Conservation (phyloP, 2,329 filamentous ascomycete species). For the Nemania abortiva region DNA sequence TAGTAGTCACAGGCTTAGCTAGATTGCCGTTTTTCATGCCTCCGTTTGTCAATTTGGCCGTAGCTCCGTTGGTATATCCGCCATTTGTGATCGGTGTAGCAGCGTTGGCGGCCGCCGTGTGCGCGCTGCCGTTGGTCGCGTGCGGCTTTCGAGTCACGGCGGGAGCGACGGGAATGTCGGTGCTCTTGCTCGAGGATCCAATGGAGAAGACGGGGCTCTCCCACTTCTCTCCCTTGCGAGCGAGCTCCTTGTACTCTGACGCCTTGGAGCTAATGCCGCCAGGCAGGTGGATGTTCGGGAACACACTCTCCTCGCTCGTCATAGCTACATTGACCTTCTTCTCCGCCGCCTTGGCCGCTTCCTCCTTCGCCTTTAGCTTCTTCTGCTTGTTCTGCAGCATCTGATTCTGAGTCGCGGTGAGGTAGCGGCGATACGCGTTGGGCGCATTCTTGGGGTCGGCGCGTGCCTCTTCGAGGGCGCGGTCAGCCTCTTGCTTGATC, state of each 20-base stretch:
- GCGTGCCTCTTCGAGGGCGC: slow-evolving; percentile 73
- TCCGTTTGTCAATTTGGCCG: background rate
- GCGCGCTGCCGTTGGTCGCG: slow-evolving; percentile 30
- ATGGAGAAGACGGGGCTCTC: slow-evolving; percentile 94
- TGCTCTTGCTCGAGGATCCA: slow-evolving; percentile 79
- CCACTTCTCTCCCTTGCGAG: slow-evolving; percentile 91
- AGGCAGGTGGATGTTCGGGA: slow-evolving; percentile 87
- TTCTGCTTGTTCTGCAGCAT: slow-evolving; percentile 68
- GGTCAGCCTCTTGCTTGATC: slow-evolving; percentile 86
- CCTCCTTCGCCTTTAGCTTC: slow-evolving; percentile 74
- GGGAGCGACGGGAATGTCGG: slow-evolving; percentile 74
- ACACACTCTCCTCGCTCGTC: slow-evolving; percentile 88
- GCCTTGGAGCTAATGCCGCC: slow-evolving; percentile 93
- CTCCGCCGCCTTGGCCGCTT: slow-evolving; percentile 69
- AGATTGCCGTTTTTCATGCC: slow-evolving; percentile 28
- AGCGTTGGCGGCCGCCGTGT: slow-evolving; percentile 41
- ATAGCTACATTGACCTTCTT: slow-evolving; percentile 87
- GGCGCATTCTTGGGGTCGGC: slow-evolving; percentile 77
- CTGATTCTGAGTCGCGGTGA: slow-evolving; percentile 78
- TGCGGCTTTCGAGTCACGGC: slow-evolving; percentile 63
- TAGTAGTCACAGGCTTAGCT: slow-evolving; percentile 16
- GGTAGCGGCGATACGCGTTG: slow-evolving; percentile 90
- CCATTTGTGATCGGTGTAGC: slow-evolving; percentile 31
- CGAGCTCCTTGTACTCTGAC: slow-evolving; percentile 90
- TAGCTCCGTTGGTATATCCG: slow-evolving; percentile 34